These are phyloP conservation scores for Eruca vesicaria DNA, from an alignment of 441 rosid genomes.

Conservation along the genomic window DNA sequence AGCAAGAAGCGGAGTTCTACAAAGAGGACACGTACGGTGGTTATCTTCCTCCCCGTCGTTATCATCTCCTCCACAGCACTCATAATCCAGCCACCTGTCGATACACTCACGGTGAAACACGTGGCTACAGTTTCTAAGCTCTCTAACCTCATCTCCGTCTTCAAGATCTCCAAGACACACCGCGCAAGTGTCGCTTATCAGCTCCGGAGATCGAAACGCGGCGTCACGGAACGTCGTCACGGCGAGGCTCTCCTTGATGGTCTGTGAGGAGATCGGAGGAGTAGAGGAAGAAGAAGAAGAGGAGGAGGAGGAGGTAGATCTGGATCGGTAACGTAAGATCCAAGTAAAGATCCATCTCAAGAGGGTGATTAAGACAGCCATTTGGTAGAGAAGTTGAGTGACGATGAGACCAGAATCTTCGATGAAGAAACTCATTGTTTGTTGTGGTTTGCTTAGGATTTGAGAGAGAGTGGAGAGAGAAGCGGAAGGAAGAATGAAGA, in stretches of 20 bases:
- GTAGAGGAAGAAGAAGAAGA: not conserved
- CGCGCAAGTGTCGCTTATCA: slow-evolving; percentile 60
- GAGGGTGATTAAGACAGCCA: slow-evolving; percentile 59
- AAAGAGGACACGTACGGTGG: slow-evolving; percentile 69
- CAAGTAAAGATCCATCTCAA: slow-evolving; percentile 67
- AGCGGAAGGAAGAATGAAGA: slow-evolving; percentile 18
- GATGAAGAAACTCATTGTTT: slow-evolving; percentile 53
- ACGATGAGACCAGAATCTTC: slow-evolving; percentile 52
- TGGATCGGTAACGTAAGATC: slow-evolving; percentile 42
- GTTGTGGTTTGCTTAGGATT: not conserved
- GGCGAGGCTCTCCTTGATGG: slow-evolving; percentile 51
- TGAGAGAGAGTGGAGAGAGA: not conserved
- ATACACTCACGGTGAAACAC: slow-evolving; percentile 80
- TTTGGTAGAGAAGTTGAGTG: slow-evolving; percentile 58
- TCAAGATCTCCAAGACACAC: slow-evolving; percentile 56
- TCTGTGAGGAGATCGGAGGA: slow-evolving; percentile 39
- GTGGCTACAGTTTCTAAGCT: slow-evolving; percentile 79
- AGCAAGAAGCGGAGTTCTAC: slow-evolving; percentile 69
- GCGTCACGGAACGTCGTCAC: slow-evolving; percentile 53
- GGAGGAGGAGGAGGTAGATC: not conserved
- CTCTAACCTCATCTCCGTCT: slow-evolving; percentile 56
- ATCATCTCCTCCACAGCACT: slow-evolving; percentile 12
- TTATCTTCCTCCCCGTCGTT: slow-evolving; percentile 36
- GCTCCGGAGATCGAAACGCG: slow-evolving; percentile 38
- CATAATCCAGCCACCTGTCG: slow-evolving; percentile 74